Base-by-base conservation (phyloP, 2,329 filamentous ascomycete species). In the Rhynchosporium graminicola region DNA sequence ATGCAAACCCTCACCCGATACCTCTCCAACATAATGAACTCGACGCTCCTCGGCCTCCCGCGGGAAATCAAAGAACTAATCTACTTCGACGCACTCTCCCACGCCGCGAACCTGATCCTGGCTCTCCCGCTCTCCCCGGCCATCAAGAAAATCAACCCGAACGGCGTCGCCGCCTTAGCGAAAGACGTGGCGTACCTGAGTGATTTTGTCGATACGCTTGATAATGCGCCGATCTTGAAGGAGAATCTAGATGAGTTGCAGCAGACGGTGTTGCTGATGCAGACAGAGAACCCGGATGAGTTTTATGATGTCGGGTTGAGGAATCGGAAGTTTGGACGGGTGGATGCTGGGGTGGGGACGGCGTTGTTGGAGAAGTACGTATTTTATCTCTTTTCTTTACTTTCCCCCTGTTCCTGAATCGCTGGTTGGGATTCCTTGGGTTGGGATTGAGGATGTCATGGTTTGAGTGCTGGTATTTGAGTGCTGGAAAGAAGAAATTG, bases 21-120 rank as follows among this genome's bases (percentile, higher is more conserved):
- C 74, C 81, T 99, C 26, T 91, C 89, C 36, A 97, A 96, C 74
- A 98, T 97, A 74, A 98, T 98, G 92, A 93, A 88, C 73, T 95
- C 91, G 0, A 97, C 96, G 0, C 82, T 99, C 4, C 83, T 99
- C 2, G 94, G 93, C 1, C 80, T 99, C n/a, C 95, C 96, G 0
- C 87, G 92, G 36, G 91, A 96, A 72, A 97, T 99, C 76, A 98
- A 98, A 74, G 92, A 97, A 74, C 86, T 97, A 61, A 97, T 99
- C 70, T 98, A 99, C 78, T 97, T 97, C 73, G 95, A 98, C 74
- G 95, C 95, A 0, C 83, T 99, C 42, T 92, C 88, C 60, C 95
- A 99, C 76, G 92, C 95, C 1, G 89, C 91, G 3, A 90, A 90
- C 65, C 91, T 90, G 76, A 95, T 97, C 61, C 77, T 97, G 57